Evolutionary conservation across 2,329 filamentous ascomycete species (phyloP).

Genomic region (Cytospora leucostoma): DNA sequence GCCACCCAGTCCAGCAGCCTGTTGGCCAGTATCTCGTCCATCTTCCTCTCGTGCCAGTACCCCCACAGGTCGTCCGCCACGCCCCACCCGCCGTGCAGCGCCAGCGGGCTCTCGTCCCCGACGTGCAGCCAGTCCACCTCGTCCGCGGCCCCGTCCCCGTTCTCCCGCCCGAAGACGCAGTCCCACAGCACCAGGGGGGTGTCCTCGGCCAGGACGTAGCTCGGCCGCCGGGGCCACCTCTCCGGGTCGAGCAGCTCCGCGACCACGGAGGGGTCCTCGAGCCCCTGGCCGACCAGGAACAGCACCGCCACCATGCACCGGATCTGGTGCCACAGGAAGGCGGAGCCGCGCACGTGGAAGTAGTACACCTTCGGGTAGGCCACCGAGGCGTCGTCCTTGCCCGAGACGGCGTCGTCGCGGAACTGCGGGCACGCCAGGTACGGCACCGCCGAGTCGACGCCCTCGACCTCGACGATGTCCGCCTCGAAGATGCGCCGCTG

Average conservation of each 20-base stretch:
- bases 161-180: slow-evolving; percentile 67
- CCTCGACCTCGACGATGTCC: slow-evolving; percentile 71
- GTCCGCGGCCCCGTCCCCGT: slow-evolving; percentile 46
- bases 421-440: slow-evolving; percentile 55
- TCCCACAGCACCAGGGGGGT: slow-evolving; percentile 93
- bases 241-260: slow-evolving; percentile 72
- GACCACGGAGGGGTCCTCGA: slow-evolving; percentile 75
- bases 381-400: slow-evolving; percentile 24
- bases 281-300: slow-evolving; percentile 88
- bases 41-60: slow-evolving; percentile 80
- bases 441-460: slow-evolving; percentile 53
- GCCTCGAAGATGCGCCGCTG: slow-evolving; percentile 76
- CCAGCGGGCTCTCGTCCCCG: slow-evolving; percentile 54
- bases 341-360: slow-evolving; percentile 85
- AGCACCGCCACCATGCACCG: slow-evolving; percentile 89
- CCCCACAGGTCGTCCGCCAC: slow-evolving; percentile 78
- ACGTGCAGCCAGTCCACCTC: slow-evolving; percentile 77
- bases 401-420: slow-evolving; percentile 35
- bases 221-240: slow-evolving; percentile 73
- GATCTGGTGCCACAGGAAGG: slow-evolving; percentile 98
- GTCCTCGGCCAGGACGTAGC: slow-evolving; percentile 89
- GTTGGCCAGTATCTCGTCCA: slow-evolving; percentile 83
- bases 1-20: slow-evolving; percentile 68
- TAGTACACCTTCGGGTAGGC: slow-evolving; percentile 71
- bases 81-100: slow-evolving; percentile 65